A percentile compares a stretch with the other conserved stretches of the same genome.
These are phyloP conservation scores for Plasmodium billcollinsi DNA, from an alignment of 169 alveolate genomes.

Conservation along the genomic window DNA sequence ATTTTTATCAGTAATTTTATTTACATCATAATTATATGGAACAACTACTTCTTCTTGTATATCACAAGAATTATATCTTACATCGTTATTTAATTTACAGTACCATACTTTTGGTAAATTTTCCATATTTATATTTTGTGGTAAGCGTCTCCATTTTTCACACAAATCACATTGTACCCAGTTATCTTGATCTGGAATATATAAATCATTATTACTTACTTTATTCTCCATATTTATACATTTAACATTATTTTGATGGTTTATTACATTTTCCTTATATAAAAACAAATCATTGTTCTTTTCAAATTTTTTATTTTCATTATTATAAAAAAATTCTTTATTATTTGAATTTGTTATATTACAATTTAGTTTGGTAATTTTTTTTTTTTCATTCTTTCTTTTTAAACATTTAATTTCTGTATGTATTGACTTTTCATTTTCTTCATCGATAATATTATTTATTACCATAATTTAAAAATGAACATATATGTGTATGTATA, in stretches of 20 bases:
- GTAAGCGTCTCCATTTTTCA: constrained; percentile 71
- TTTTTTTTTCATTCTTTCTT: constrained; percentile 12
- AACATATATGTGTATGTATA: neutral
- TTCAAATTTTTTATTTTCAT: constrained; percentile 9
- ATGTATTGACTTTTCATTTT: constrained; percentile 26
- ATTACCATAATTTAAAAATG: constrained; percentile 21
- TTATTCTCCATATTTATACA: constrained; percentile 15
- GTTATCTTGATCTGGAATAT: constrained; percentile 57
- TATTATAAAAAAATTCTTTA: neutral
- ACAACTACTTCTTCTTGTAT: constrained; percentile 47
- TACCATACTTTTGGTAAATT: constrained; percentile 66
- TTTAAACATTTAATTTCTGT: neutral
- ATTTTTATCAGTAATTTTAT: neutral
- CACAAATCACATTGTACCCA: constrained; percentile 78
- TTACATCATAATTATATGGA: constrained; percentile 13
- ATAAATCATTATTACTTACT: constrained; percentile 14
- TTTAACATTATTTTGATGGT: constrained; percentile 1
- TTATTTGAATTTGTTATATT: constrained; percentile 7
- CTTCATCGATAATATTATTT: constrained; percentile 5
- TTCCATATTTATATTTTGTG: constrained; percentile 42
- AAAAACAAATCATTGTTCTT: constrained; percentile 2
- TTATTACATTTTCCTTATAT: constrained; percentile 1
- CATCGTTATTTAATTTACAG: constrained; percentile 46
- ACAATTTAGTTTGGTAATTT: constrained; percentile 4
- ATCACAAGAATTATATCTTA: constrained; percentile 63